Conservation (phyloP, 257 asterid genomes). For the Nicotiana sylvestris region DNA sequence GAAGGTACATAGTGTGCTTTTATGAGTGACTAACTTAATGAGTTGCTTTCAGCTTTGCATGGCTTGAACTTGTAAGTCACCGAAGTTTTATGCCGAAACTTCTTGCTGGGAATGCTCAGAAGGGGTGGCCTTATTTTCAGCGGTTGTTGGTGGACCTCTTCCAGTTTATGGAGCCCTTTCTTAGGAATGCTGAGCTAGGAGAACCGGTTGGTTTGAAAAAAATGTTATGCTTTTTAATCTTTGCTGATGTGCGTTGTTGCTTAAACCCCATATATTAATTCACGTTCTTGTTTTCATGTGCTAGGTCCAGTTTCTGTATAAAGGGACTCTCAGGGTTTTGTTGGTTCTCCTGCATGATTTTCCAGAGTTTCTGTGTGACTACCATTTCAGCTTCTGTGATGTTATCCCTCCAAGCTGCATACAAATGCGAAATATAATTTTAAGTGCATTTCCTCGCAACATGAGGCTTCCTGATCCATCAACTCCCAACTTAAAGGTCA, state of each 20-base stretch:
- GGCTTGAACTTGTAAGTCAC: conserved; percentile 97
- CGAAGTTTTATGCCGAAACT: conserved; percentile 97
- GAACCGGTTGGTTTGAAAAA: conserved; percentile 57
- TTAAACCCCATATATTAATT: not conserved
- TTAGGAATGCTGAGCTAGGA: conserved; percentile 87
- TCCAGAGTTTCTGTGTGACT: conserved; percentile 96
- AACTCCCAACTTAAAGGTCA: conserved; percentile 88
- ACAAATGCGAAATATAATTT: conserved; percentile 92
- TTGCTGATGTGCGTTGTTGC: not conserved
- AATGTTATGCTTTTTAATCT: not conserved
- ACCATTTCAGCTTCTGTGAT: conserved; percentile 99
- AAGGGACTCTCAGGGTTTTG: conserved; percentile 89
- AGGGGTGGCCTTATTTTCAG: conserved; percentile 95
- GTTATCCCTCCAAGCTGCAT: conserved; percentile 98
- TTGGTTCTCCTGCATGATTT: conserved; percentile 97
- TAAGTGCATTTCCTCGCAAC: conserved; percentile 97
- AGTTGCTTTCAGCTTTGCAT: conserved; percentile 74
- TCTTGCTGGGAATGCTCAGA: conserved; percentile 80
- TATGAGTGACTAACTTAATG: conserved; percentile 24
- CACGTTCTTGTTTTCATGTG: conserved; percentile 13
- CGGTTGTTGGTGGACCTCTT: conserved; percentile 82
- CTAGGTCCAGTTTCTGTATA: conserved; percentile 82
- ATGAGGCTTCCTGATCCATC: conserved; percentile 99
- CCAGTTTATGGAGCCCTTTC: conserved; percentile 95
- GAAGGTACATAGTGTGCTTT: not conserved